A percentile compares a stretch with the other conserved stretches of the same genome.
phyloP scores from a whole-genome alignment of 108 stramenopile species.

The Licmophora abbreviata region DNA sequence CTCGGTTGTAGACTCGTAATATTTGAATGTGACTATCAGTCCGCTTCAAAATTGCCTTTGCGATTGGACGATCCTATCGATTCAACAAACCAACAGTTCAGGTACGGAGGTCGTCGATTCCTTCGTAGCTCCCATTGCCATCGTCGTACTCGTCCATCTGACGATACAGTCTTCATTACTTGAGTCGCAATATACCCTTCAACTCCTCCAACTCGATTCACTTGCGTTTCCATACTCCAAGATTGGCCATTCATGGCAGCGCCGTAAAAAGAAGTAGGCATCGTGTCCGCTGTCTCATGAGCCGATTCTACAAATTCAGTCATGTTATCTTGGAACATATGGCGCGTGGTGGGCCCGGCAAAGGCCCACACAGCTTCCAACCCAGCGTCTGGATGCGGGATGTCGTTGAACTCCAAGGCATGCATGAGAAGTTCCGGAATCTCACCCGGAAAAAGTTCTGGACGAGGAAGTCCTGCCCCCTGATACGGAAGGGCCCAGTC shows the following conservation, averaged over 20 bases:
- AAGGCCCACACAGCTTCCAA: slow-evolving; percentile 28
- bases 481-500: too few species aligned
- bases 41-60: slow-evolving; percentile 37
- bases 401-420: slow-evolving; percentile 18
- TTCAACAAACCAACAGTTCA: slow-evolving; percentile 34
- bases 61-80: slow-evolving; percentile 34
- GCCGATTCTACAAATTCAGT: slow-evolving; percentile 41
- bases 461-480: slow-evolving; percentile 9
- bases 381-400: slow-evolving; percentile 23
- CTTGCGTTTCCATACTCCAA: slow-evolving; percentile 25
- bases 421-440: slow-evolving; percentile 25
- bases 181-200: slow-evolving; percentile 42
- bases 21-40: too few species aligned
- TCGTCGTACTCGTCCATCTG: slow-evolving; percentile 29
- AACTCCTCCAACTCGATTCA: slow-evolving; percentile 32
- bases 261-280: slow-evolving; percentile 43
- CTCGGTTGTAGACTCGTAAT: too few species aligned
- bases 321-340: slow-evolving; percentile 27
- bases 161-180: slow-evolving; percentile 36
- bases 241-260: slow-evolving; percentile 34
- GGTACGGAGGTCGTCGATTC: slow-evolving; percentile 25
- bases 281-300: slow-evolving; percentile 33
- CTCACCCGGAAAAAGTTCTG: slow-evolving; percentile 17
- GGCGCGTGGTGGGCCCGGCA: slow-evolving; percentile 27
- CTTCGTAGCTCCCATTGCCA: slow-evolving; percentile 40